Evolutionary conservation across 805 yeast species (phyloP), one percentile per base, ranked within the genome.

Genomic region (Saturnispora serradocipensis): DNA sequence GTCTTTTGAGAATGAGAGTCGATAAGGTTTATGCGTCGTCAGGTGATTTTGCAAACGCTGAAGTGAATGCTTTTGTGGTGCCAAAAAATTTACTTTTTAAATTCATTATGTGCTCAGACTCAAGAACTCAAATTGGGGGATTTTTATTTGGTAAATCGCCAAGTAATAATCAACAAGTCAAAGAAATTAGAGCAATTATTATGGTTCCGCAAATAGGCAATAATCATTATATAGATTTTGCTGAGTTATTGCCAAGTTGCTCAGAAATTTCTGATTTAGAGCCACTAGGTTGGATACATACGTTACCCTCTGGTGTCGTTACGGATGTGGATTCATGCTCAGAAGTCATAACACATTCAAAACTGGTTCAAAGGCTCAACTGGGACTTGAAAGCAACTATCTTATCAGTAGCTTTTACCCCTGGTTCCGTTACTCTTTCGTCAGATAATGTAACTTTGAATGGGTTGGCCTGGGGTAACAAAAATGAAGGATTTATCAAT

Each of bases 261-360:
- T 68, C 69, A 20, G 70, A 69, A 45, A 59, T 77, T 10, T 71
- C 73, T n/a, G 85, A 78, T 1, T 65, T 88, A 35, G 90, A 88
- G 60, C 77, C 93, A 5, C 66, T 93, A 16, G 99, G 99, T 1
- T 87, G 97, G 96, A 77, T 93, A n/a, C 97, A 91, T 63, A 87
- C 97, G 0, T 88, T 84, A 64, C 74, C 84, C 1, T 78, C 77
- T 18, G 96, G 86, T 38, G 57, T 75, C 16, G 59, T 62, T 10
- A 59, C 51, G 5, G 76, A 77, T 46, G 72, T 74, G 48, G 75
- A 90, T 70, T 71, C 85, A 5, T 81, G 96, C 0, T 68, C 75
- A 35, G 97, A 91, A 57, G 78, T 88, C 15, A 74, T 85, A 2
- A 76, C 80, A 0, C 85, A 82, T 51, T 71, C 81, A 4, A 67